Base-by-base conservation (phyloP, 257 asterid genomes). In the Jasminum sambac region DNA sequence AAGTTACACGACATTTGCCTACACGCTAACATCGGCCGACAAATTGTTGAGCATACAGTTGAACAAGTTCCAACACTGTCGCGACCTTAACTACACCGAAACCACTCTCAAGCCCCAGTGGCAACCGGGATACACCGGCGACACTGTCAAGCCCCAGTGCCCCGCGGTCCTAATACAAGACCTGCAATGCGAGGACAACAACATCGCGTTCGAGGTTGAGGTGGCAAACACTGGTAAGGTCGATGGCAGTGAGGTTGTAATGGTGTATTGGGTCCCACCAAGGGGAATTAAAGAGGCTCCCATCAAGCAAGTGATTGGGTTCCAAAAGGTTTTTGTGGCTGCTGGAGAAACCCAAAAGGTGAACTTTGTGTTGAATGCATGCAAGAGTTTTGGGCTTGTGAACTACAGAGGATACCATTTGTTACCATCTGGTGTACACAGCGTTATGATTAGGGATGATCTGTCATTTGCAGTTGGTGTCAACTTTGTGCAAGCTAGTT, bases 1-100 rank as follows among this genome's bases (percentile, higher is more conserved):
- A 5, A 82, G 87, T 70, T 86, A 86, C 74, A 79, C 89, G 0
- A 80, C 44, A 4, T 80, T 75, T 67, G 42, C 63, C 5, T 74
- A 79, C 79, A 34, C 16, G 1, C 34, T 77, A 3, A 14, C 16
- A 0, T 34, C 75, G 0, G 9, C 83, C 9, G 23, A 60, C 0
- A 34, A 24, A 30, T 1, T 59, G 0, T 0, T 80, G 9, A 11
- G 63, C 25, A 43, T 83, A 1, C 11, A 48, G 0, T 24, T 82
- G 75, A 73, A 63, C 73, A 59, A 78, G 25, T 64, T 71, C 38
- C 81, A 67, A 0, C 80, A 80, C 19, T 82, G 84, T 8, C 85
- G 80, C 7, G 76, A 75, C 2, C 17, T 82, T 25, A 71, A 78
- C 67, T 79, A 75, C 74, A 70, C 68, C 0, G 74, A 38, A 0